Evolutionary conservation across 371 early-diverging fungal genomes (phyloP).

Genomic region (Mortierella polycephala): DNA sequence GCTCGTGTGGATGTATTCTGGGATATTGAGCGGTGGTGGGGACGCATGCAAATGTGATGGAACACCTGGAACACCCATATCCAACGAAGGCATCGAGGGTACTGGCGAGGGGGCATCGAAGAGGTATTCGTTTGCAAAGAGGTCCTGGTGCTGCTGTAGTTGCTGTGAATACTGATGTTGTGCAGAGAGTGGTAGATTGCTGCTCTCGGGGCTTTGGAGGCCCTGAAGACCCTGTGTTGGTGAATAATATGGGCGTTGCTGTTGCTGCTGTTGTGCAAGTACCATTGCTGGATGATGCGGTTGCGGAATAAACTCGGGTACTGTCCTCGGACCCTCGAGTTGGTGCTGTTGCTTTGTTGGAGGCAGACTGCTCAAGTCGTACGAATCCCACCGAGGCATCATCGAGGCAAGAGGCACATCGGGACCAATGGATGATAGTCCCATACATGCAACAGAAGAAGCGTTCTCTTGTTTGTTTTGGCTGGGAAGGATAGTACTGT

Average conservation of each 20-base stretch:
- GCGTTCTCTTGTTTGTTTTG: constrained; percentile 22
- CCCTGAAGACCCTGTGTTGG: constrained; percentile 17
- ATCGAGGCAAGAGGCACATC: constrained; percentile 29
- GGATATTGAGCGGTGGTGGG: constrained; percentile 31
- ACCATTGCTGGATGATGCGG: not conserved
- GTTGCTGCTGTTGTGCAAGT: constrained; percentile 15
- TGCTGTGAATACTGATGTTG: constrained; percentile 24
- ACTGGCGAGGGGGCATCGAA: constrained; percentile 55
- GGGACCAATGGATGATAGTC: constrained; percentile 20
- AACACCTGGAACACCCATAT: constrained; percentile 22
- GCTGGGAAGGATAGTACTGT: constrained; percentile 3
- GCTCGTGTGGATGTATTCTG: constrained; percentile 45
- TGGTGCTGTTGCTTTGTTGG: constrained; percentile 6
- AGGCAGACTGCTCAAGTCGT: constrained; percentile 28
- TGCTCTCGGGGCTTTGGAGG: constrained; percentile 6
- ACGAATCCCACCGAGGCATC: constrained; percentile 41
- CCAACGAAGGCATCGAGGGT: constrained; percentile 42
- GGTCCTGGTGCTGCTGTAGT: constrained; percentile 8
- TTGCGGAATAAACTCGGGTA: constrained; percentile 9
- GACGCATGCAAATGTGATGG: constrained; percentile 27
- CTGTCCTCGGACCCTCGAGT: constrained; percentile 4
- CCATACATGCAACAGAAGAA: constrained; percentile 18
- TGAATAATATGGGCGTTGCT: constrained; percentile 15
- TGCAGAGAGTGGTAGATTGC: constrained; percentile 12
- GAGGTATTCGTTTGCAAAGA: constrained; percentile 25